Evolutionary conservation across 805 yeast genomes (phyloP), one percentile per base, ranked within the genome.

Genomic region (Kregervanrija fluxuum): DNA sequence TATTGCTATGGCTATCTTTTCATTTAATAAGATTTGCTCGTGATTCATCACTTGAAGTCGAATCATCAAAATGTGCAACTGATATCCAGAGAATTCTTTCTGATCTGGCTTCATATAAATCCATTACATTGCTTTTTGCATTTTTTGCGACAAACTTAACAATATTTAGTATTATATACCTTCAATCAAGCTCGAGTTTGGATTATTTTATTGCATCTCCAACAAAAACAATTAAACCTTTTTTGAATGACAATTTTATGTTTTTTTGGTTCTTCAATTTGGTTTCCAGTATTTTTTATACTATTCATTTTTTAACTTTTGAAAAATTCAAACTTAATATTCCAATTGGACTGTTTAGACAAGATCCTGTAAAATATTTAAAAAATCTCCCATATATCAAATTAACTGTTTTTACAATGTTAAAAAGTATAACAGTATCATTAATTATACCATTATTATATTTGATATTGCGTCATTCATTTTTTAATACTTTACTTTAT

Each of bases 291-390:
- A 31, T 68, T 0, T 33, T 69, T 8, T 84, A 82, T 57, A 54
- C 80, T 8, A 41, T 68, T 1, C 79, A 75, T 48, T 82, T 75
- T 54, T 52, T 75, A 11, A 52, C 74, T 0, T 70, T 76, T 45
- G 83, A 80, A 56, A 66, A 77, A 48, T 80, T 79, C 58, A 69
- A 76, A 46, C 62, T 84, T 35, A 57, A 62, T 1, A 74, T 82
- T 59, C 54, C 61, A 38, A 67, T 67, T 45, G 75, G 76, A 8
- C 61, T 66, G 11, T 62, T 61, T 38, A 63, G 71, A 44, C 51
- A 57, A 3, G 68, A 64, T 11, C 81, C 80, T 2, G 61, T 69
- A 33, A 51, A 52, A 2, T 49, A 54, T 33, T 45, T 63, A 22
- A 53, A 50, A 37, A 37, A 41, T 0, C 15, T 47, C 12, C 40